A percentile compares a stretch with the other conserved stretches of the same genome.
phyloP scores from a whole-genome alignment of 2,329 filamentous ascomycete species.

The Dothidotthia symphoricarpi region DNA sequence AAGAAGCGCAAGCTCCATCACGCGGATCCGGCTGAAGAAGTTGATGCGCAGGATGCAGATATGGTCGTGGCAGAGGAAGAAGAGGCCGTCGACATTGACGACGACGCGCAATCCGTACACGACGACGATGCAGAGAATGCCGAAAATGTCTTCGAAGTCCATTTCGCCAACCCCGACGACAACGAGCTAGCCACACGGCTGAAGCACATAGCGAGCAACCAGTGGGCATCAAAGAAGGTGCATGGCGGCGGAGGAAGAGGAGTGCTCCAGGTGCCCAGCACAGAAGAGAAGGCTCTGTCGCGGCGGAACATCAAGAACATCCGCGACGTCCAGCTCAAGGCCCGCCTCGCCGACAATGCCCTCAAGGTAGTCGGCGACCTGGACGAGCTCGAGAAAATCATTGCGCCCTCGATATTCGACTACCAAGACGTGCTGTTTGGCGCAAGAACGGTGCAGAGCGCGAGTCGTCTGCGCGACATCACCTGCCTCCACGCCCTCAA shows the following conservation, averaged over 20 bases:
- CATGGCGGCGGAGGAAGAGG: conserved; percentile 27
- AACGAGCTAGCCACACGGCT: conserved; percentile 55
- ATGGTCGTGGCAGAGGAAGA: conserved; percentile 10
- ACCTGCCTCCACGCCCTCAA: conserved; percentile 83
- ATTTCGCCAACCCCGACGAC: conserved; percentile 71
- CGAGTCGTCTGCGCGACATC: conserved; percentile 66
- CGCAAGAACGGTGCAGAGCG: conserved; percentile 67
- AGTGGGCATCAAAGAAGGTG: conserved; percentile 50
- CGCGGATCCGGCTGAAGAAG: conserved; percentile 1
- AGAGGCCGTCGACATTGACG: conserved; percentile 9
- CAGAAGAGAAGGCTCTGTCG: conserved; percentile 13
- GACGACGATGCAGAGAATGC: conserved; percentile 48
- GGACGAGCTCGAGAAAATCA: conserved; percentile 59
- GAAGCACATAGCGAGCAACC: conserved; percentile 47
- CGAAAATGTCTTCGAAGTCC: conserved; percentile 73
- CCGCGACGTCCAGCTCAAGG: conserved; percentile 35
- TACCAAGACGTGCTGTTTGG: conserved; percentile 81
- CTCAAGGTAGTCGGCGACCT: conserved; percentile 50
- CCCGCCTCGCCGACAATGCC: conserved; percentile 31
- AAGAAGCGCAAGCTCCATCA: conserved; percentile 56
- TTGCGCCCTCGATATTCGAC: conserved; percentile 73
- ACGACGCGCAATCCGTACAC: conserved; percentile 15
- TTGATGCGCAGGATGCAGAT: conserved; percentile 3
- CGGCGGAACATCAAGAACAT: conserved; percentile 25
- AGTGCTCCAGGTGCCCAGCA: conserved; percentile 26